Evolutionary conservation across 2,329 filamentous ascomycete species (phyloP), one percentile per base, ranked within the genome.

Genomic region (Aphanoascus verrucosus): DNA sequence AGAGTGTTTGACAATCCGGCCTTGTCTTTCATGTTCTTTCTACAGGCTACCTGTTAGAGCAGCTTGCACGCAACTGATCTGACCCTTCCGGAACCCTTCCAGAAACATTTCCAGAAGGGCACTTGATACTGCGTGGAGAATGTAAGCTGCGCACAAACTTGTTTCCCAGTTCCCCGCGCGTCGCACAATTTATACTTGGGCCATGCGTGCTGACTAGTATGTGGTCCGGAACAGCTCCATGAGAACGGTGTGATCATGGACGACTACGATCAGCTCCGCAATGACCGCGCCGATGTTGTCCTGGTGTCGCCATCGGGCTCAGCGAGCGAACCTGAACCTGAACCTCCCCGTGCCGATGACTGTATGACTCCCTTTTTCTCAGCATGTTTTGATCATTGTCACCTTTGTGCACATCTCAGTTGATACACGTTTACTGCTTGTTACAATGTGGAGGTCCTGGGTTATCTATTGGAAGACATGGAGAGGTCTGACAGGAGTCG

Each of bases 191-290:
- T 28, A 28, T 20, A 15, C 20, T 14, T 1, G 12, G 17, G n/a
- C n/a, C 11, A 7, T 17, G 32, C 31, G 12, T 40, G 42, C 40
- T 52, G 37, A 53, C 44, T 34, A 20, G 11, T 15, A 12, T 14
- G 67, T 69, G 58, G 67, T 61, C 56, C 65, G 52, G 49, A 55
- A 32, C 41, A 55, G 49, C 20, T 62, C 54, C 65, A 68, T 59
- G 77, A 77, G 61, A 79, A 74, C 69, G 80, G 82, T 62, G 82
- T 82, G 77, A 72, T 82, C 66, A 74, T 83, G 61, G 79, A 83
- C 62, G 71, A 73, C 56, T 72, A 74, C 59, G 73, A 74, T 52
- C 71, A 77, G 58, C 80, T 80, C 64, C 79, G 76, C 65, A 78
- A 82, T 70, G 79, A 82, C 64, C 79, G 80, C 66, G 75, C 76